Evolutionary conservation across 805 yeast species (phyloP).

Genomic region (Metschnikowia noctiluminum): DNA sequence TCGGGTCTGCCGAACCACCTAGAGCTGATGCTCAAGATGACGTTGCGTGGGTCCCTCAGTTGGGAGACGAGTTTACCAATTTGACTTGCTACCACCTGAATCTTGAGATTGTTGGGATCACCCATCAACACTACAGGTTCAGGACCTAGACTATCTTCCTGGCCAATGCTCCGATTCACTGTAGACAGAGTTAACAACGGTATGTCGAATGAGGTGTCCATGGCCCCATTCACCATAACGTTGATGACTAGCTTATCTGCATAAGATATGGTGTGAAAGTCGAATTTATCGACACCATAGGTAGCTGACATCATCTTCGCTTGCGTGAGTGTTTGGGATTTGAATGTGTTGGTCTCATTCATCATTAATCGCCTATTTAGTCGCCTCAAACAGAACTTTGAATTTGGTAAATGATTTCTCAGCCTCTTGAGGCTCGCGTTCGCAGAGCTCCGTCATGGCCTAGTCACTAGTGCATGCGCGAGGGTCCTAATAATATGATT

Average conservation of each 20-base stretch:
- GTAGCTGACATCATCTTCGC: not conserved
- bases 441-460: too few relatives aligned
- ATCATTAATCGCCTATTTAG: not conserved
- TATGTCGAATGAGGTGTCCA: slow-evolving; percentile 49
- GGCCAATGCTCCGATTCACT: slow-evolving; percentile 14
- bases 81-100: slow-evolving; percentile 48
- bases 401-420: too few relatives aligned
- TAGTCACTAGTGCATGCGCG: too few relatives aligned
- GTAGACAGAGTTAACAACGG: slow-evolving; percentile 21
- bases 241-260: slow-evolving; percentile 38
- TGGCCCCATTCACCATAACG: slow-evolving; percentile 41
- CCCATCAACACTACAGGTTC: slow-evolving; percentile 49
- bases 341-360: not conserved
- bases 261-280: slow-evolving; percentile 30
- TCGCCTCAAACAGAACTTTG: not conserved
- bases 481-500: too few relatives aligned
- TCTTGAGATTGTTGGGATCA: slow-evolving; percentile 43
- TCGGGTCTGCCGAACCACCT: slow-evolving; percentile 44
- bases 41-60: slow-evolving; percentile 32
- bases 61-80: slow-evolving; percentile 40
- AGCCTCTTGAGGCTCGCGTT: too few relatives aligned
- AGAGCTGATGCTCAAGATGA: slow-evolving; percentile 45
- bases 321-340: not conserved
- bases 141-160: slow-evolving; percentile 27
- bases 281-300: slow-evolving; percentile 5